Evolutionary conservation across 495 filamentous ascomycete genomes (phyloP).

Genomic region (Tuber indicum): DNA sequence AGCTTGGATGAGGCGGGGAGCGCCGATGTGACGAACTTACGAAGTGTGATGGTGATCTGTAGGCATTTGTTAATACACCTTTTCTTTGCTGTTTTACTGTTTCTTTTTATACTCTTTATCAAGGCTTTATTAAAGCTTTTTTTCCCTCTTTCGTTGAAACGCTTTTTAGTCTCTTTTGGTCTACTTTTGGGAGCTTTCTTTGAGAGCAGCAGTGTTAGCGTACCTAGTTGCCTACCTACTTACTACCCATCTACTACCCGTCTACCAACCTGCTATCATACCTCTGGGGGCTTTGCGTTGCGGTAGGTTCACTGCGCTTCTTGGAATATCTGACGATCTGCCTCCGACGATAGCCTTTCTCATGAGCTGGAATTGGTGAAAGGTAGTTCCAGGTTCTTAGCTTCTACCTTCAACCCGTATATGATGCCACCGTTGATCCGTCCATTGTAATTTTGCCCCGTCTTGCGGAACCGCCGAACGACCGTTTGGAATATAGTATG

Average conservation of each 20-base stretch:
- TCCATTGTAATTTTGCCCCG: not conserved
- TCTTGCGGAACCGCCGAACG: not conserved
- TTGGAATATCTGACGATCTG: not conserved
- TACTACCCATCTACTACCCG: not conserved
- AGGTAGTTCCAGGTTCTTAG: not conserved
- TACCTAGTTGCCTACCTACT: not conserved
- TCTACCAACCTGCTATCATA: not conserved
- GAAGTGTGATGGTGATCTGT: conserved; percentile 1
- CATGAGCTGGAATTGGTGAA: not conserved
- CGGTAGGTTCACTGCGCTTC: not conserved
- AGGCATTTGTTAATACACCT: conserved; percentile 4
- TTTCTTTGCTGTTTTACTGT: not conserved
- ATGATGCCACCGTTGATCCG: not conserved
- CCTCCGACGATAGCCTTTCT: not conserved
- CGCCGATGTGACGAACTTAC: not conserved
- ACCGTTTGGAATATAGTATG: not conserved
- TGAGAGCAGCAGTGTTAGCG: not conserved
- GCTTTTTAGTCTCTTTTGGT: not conserved
- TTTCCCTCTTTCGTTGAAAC: not conserved
- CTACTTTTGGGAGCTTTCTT: not conserved
- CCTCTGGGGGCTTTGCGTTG: not conserved
- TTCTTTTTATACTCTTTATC: not conserved
- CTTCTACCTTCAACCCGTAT: not conserved
- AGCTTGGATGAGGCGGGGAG: not conserved
- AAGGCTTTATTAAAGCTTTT: not conserved